Conservation (phyloP, 177 flowering plant species). For the Vitis hybrid region DNA sequence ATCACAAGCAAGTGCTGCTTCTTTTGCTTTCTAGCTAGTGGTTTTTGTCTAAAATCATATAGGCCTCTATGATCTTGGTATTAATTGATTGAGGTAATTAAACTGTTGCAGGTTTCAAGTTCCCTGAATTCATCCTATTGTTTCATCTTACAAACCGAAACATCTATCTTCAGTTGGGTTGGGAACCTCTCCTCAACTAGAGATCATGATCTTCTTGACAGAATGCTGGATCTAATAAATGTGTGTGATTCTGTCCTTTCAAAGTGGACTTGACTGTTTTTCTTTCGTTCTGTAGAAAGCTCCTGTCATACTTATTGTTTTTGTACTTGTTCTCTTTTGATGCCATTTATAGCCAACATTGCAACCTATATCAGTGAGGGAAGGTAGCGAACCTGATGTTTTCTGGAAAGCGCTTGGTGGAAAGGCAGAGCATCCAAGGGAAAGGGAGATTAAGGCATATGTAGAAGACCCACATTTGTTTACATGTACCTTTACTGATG, state of each 20-base stretch:
- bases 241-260: conserved; percentile 29
- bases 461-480: conserved; percentile 66
- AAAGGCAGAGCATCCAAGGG: conserved; percentile 55
- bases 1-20: neutral
- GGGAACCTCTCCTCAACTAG: conserved; percentile 54
- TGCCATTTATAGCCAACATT: conserved; percentile 49
- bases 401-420: conserved; percentile 68
- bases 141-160: conserved; percentile 54
- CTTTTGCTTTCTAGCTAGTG: neutral
- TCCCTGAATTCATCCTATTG: conserved; percentile 74
- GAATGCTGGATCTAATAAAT: conserved; percentile 48
- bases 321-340: conserved; percentile 12
- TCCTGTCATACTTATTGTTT: neutral
- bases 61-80: neutral
- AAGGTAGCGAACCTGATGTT: conserved; percentile 66
- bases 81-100: neutral
- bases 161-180: conserved; percentile 54
- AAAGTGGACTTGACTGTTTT: neutral
- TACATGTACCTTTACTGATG: conserved; percentile 28
- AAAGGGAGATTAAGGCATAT: conserved; percentile 30
- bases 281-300: neutral
- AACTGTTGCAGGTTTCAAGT: conserved; percentile 46
- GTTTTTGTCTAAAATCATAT: neutral
- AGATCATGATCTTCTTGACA: conserved; percentile 60
- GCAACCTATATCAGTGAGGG: conserved; percentile 59